phyloP scores from a whole-genome alignment of 2,329 filamentous ascomycete genomes.

The Monilinia aucupariae region DNA sequence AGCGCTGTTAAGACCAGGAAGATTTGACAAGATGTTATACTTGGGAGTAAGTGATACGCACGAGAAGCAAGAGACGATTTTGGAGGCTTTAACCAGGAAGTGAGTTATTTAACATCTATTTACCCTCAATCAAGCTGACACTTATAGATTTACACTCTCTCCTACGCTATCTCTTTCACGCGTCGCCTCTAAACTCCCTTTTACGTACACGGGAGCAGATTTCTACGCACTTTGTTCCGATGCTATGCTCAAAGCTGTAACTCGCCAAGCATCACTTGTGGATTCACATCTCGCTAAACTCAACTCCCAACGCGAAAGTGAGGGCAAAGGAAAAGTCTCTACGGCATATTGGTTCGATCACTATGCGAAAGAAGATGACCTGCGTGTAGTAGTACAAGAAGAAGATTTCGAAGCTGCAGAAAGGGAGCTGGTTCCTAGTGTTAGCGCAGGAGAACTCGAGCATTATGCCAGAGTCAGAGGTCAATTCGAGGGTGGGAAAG shows the following conservation, averaged over 20 bases:
- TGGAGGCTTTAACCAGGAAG: conserved; percentile 93
- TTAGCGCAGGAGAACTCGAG: conserved; percentile 83
- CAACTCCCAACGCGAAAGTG: conserved; percentile 44
- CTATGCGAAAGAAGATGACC: conserved; percentile 73
- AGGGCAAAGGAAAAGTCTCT: conserved; percentile 45
- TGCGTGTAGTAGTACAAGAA: conserved; percentile 82
- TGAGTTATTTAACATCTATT: conserved; percentile 42
- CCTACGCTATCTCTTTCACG: conserved; percentile 69
- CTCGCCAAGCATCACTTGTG: conserved; percentile 75
- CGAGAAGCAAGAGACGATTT: conserved; percentile 88
- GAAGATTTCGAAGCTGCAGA: conserved; percentile 81
- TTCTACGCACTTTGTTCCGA: conserved; percentile 96
- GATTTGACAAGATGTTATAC: conserved; percentile 98
- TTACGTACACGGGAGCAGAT: conserved; percentile 96
- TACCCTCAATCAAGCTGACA: conserved; percentile 19
- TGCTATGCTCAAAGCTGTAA: conserved; percentile 98
- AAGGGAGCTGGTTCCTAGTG: conserved; percentile 82
- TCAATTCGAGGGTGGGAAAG: conserved; percentile 66
- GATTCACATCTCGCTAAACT: conserved; percentile 75
- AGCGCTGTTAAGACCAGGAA: conserved; percentile 78
- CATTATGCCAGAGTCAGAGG: conserved; percentile 84
- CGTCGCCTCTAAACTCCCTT: conserved; percentile 74
- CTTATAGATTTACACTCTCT: conserved; percentile 72
- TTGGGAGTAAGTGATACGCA: conserved; percentile 94
- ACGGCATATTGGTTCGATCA: conserved; percentile 97